A percentile compares a stretch with the other conserved stretches of the same genome.
Conservation (phyloP, 2,329 filamentous ascomycete species). For the Fusarium musae region DNA sequence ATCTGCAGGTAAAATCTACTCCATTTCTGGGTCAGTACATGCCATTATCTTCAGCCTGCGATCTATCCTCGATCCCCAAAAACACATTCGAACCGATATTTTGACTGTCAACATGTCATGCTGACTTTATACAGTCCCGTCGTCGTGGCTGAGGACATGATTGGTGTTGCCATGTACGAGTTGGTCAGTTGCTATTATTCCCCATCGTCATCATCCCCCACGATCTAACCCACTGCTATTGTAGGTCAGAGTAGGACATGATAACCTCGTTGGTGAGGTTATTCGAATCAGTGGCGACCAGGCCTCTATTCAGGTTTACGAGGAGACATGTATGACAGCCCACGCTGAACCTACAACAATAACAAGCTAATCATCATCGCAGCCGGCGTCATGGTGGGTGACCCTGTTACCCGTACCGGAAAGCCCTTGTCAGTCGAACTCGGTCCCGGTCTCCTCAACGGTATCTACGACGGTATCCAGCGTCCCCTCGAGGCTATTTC, state of each 20-base stretch:
- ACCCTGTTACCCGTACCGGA: conserved; percentile 88
- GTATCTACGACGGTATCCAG: conserved; percentile 99
- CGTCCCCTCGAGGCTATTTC: conserved; percentile 90
- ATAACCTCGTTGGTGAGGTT: conserved; percentile 93
- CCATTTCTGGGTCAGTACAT: conserved; percentile 68
- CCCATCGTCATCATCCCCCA: not conserved
- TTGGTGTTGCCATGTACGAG: conserved; percentile 99
- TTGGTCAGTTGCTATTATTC: conserved; percentile 68
- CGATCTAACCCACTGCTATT: conserved; percentile 22
- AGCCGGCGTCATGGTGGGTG: conserved; percentile 96
- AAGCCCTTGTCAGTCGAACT: conserved; percentile 98
- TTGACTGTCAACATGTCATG: conserved; percentile 3
- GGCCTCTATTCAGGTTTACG: conserved; percentile 98
- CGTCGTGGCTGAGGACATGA: conserved; percentile 97
- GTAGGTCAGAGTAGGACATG: conserved; percentile 90
- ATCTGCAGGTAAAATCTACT: conserved; percentile 68
- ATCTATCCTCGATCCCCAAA: conserved; percentile 3
- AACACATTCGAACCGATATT: conserved; percentile 6
- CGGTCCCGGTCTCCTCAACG: conserved; percentile 96
- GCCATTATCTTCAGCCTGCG: not conserved
- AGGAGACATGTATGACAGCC: conserved; percentile 83
- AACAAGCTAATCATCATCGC: conserved; percentile 33
- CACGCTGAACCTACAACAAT: not conserved
- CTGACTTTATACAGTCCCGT: conserved; percentile 74
- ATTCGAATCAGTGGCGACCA: conserved; percentile 97